Percentiles rank a stretch among this genome's conserved stretches.
These are phyloP conservation scores for Oenanthe javanica DNA, from an alignment of 140 eudicot genomes.

Conservation along the genomic window DNA sequence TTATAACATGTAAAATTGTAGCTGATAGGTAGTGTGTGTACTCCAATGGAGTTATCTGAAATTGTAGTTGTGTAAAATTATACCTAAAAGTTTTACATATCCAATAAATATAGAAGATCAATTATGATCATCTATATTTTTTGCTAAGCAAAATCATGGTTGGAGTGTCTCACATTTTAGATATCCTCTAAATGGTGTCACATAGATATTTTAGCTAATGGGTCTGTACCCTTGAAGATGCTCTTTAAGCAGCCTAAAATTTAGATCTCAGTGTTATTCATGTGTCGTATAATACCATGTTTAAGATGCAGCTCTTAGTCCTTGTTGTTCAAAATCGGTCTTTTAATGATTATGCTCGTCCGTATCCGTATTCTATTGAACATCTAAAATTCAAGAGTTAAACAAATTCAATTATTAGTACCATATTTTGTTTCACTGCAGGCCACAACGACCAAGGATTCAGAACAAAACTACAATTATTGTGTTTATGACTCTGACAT, in stretches of 20 bases:
- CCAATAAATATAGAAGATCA: too few species aligned
- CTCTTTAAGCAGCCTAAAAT: neutral
- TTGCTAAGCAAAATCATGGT: too few species aligned
- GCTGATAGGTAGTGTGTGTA: too few species aligned
- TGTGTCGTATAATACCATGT: neutral
- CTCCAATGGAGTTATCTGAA: too few species aligned
- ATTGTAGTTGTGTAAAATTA: too few species aligned
- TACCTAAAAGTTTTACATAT: too few species aligned
- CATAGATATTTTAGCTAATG: too few species aligned
- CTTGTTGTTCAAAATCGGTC: neutral
- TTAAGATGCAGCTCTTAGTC: neutral
- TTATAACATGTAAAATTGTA: too few species aligned
- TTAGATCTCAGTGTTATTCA: neutral
- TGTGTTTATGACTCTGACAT: constrained; percentile 78
- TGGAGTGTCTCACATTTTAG: too few species aligned
- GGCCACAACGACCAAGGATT: constrained; percentile 43
- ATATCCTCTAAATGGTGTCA: too few species aligned
- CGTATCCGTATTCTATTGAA: neutral
- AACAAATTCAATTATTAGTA: neutral
- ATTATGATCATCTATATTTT: too few species aligned
- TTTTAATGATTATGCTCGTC: neutral
- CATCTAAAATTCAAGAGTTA: neutral
- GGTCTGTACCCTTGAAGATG: too few species aligned
- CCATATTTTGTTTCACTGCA: constrained; percentile 6
- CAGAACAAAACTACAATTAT: constrained; percentile 35